These are phyloP conservation scores for Agastache rugosa DNA, from an alignment of 257 asterid species.

Conservation along the genomic window DNA sequence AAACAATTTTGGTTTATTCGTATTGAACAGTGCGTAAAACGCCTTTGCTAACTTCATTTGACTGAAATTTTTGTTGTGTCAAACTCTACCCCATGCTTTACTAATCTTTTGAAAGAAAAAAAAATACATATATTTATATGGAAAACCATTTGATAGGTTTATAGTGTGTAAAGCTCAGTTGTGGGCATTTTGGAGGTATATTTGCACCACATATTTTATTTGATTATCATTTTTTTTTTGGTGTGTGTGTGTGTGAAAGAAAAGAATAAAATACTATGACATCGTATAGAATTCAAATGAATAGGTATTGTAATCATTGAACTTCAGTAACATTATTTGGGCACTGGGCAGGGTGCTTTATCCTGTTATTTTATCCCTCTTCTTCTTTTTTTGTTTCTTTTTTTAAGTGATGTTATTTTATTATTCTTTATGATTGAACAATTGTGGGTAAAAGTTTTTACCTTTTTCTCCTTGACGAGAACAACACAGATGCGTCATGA, in stretches of 20 bases:
- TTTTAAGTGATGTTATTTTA: too few species aligned
- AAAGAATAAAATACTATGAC: too few species aligned
- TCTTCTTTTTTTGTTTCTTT: too few species aligned
- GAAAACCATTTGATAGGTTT: conserved; percentile 4
- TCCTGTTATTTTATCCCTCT: too few species aligned
- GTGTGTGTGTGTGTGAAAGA: too few species aligned
- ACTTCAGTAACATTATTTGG: too few species aligned
- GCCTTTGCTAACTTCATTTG: background rate
- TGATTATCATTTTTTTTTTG: too few species aligned
- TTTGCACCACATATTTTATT: too few species aligned
- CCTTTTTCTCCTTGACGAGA: background rate
- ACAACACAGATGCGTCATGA: background rate
- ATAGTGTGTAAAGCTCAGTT: background rate
- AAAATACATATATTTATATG: background rate
- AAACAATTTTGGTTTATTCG: conserved; percentile 15
- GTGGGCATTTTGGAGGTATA: too few species aligned
- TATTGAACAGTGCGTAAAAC: background rate
- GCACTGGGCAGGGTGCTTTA: too few species aligned
- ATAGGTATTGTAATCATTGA: too few species aligned
- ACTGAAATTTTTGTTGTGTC: conserved; percentile 2
- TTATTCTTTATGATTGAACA: background rate
- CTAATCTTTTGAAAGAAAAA: background rate
- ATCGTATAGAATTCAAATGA: background rate
- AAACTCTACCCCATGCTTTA: background rate
- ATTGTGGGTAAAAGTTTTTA: background rate